Base-by-base conservation (phyloP, 257 asterid species). In the Capsicum pubescens region DNA sequence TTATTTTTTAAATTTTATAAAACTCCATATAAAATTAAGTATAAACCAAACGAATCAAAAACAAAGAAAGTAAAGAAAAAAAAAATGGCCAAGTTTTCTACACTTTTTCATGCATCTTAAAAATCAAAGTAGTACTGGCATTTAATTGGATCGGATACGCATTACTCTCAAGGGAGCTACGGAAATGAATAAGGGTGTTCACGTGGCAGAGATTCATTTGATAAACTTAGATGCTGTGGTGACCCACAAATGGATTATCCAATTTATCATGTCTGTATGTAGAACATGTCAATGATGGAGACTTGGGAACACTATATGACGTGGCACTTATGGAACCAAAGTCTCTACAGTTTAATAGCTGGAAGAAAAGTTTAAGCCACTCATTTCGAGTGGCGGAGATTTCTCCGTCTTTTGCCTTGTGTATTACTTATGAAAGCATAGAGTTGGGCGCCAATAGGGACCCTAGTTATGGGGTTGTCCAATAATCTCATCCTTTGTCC, bases 241-340 rank as follows among this genome's bases (percentile, higher is more conserved):
- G 88, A 81, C 89, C 95, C 89, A 87, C 87, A 57, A 11, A 39
- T 80, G 83, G 82, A 59, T 90, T 88, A 90, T 89, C 89, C 83
- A 39, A 39, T 39, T 80, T 64, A 60, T 11, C 59, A 80, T 80
- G 39, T 80, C 48, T 44, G 19, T 60, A 44, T 46, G 36, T 19
- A 12, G 83, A 80, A 82, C 44, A 60, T 83, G 82, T 19, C 74
- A 60, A 80, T 81, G 89, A 60, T 82, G 86, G 87, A 60, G 13
- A 80, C 84, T 83, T 87, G 93, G 88, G 48, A 44, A 44, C 8
- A 44, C 48, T 7, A n/a, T 15, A 52, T 88, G 93, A 92, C 91
- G 97, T 92, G 98, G 95, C 48, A 1, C 35, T 14, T 56, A 14
- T 39, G 61, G 81, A 81, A 58, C 97, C 94, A 91, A 83, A 80